Evolutionary conservation across 2,329 filamentous ascomycete genomes (phyloP).

Genomic region (Zymoseptoria tritici): DNA sequence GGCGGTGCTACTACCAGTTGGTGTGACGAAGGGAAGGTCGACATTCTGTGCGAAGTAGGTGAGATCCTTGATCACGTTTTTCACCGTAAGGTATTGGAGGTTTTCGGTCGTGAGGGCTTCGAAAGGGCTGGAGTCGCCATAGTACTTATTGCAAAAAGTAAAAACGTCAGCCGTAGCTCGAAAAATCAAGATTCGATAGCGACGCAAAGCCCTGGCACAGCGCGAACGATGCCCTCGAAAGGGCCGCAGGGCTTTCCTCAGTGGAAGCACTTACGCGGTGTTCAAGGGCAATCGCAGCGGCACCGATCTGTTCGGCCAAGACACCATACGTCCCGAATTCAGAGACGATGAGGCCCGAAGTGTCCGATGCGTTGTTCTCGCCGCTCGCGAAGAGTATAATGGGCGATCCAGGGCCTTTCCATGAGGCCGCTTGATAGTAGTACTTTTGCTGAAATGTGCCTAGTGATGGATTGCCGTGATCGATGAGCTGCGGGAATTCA

Average conservation of each 20-base stretch:
- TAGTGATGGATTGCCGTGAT: conserved; percentile 49
- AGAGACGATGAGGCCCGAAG: no score
- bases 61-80: conserved; percentile 48
- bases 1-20: conserved; percentile 32
- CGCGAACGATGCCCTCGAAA: no score
- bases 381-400: conserved; percentile 35
- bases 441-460: conserved; percentile 50
- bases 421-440: conserved; percentile 38
- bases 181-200: no score
- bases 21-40: conserved; percentile 43
- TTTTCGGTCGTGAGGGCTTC: conserved; percentile 45
- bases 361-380: no score
- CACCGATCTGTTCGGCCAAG: conserved; percentile 36
- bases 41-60: conserved; percentile 48
- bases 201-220: no score
- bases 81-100: conserved; percentile 47
- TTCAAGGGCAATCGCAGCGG: conserved; percentile 49
- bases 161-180: no score
- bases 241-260: no score
- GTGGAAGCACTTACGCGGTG: conserved; percentile 34
- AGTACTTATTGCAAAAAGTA: no score
- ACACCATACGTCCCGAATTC: no score
- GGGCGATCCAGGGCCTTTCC: conserved; percentile 48
- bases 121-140: conserved; percentile 48
- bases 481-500: conserved; percentile 49